A percentile compares a stretch with the other conserved stretches of the same genome.
phyloP scores from a whole-genome alignment of 495 filamentous ascomycete genomes.

The Podospora comata region DNA sequence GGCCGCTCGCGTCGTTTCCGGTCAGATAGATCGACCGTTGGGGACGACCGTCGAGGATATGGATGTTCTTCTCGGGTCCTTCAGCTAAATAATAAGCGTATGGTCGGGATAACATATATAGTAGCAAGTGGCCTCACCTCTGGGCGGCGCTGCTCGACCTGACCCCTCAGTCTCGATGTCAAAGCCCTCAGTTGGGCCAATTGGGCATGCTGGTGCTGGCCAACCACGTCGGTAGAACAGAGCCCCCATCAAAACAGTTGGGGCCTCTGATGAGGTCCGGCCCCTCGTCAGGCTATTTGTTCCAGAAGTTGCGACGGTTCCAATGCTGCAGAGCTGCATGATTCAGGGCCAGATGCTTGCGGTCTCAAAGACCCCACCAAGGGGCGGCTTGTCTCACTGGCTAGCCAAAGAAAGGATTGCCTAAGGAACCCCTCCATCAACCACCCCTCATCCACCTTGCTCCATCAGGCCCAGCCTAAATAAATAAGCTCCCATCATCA shows the following conservation, averaged over 20 bases:
- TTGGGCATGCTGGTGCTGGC: neutral
- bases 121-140: neutral
- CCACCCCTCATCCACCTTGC: constrained; percentile 20
- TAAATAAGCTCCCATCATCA: constrained; percentile 31
- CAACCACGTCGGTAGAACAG: neutral
- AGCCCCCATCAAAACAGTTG: constrained; percentile 3
- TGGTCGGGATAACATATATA: neutral
- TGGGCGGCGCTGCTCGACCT: neutral
- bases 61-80: neutral
- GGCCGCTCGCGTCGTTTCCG: neutral
- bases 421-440: constrained; percentile 21
- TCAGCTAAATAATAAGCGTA: neutral
- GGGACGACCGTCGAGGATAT: no score
- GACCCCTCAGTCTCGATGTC: neutral
- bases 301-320: constrained; percentile 20
- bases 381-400: constrained; percentile 16
- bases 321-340: neutral
- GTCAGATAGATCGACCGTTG: neutral
- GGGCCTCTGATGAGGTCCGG: neutral
- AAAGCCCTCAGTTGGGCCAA: neutral
- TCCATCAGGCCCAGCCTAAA: constrained; percentile 18
- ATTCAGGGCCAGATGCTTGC: constrained; percentile 1
- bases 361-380: constrained; percentile 17
- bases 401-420: constrained; percentile 10
- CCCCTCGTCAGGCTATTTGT: constrained; percentile 10